These are phyloP conservation scores for Sporothrix euskadiensis DNA, from an alignment of 2,329 filamentous ascomycete species.

Conservation along the genomic window DNA sequence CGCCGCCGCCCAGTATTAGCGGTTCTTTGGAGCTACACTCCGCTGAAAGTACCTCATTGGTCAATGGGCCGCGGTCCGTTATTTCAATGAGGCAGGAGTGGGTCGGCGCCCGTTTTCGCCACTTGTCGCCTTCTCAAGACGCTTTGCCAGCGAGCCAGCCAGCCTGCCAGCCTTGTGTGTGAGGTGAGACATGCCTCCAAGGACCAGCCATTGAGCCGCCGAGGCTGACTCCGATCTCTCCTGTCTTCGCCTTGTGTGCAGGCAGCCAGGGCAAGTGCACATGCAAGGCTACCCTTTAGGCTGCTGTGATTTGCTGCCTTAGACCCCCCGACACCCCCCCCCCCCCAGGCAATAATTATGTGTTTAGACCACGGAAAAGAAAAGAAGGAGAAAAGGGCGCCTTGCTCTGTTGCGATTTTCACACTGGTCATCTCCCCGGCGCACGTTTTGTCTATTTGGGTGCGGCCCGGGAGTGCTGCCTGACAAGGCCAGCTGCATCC, in stretches of 20 bases:
- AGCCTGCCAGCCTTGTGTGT: not conserved
- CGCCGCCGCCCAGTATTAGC: not conserved
- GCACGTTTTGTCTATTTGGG: too few species aligned
- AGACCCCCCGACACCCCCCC: too few species aligned
- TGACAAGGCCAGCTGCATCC: not conserved
- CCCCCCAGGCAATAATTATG: not conserved
- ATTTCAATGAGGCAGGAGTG: not conserved
- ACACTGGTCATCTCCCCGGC: too few species aligned
- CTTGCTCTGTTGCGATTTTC: too few species aligned
- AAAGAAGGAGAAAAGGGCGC: not conserved
- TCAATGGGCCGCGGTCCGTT: not conserved
- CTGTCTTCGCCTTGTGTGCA: not conserved
- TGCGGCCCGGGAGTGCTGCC: not conserved
- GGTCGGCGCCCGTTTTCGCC: not conserved
- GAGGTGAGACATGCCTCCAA: too few species aligned
- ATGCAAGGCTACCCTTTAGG: not conserved
- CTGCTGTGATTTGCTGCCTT: not conserved
- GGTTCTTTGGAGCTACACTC: not conserved
- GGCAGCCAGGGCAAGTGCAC: not conserved
- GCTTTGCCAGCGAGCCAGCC: too few species aligned
- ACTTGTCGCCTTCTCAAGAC: not conserved
- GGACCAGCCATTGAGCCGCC: too few species aligned
- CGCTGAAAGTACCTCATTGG: not conserved
- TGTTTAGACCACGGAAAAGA: not conserved
- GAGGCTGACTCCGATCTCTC: not conserved